Conservation (phyloP, 306 rosid genomes). For the Sindora glabra region DNA sequence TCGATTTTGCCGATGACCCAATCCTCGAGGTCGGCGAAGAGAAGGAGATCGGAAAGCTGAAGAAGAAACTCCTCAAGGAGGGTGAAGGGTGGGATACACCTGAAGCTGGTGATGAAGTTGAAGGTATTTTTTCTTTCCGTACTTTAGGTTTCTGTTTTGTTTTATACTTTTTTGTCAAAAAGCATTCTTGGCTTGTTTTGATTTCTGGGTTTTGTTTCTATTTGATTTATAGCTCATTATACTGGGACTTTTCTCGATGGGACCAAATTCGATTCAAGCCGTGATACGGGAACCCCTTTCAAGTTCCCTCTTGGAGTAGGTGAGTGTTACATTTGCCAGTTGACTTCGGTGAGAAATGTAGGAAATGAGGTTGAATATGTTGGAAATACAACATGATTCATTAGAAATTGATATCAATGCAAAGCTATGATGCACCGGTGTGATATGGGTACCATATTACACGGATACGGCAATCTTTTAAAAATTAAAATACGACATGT, state of each 20-base stretch:
- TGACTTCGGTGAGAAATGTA: no score
- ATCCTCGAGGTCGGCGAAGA: conserved; percentile 76
- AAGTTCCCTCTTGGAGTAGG: conserved; percentile 96
- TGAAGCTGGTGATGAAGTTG: conserved; percentile 84
- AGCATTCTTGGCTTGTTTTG: background rate
- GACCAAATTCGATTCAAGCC: conserved; percentile 89
- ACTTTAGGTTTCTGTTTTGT: background rate
- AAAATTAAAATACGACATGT: no score
- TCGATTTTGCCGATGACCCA: conserved; percentile 46
- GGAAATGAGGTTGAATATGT: no score
- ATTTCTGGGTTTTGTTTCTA: background rate
- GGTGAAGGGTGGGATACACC: conserved; percentile 79
- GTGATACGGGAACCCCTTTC: conserved; percentile 63
- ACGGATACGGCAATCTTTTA: no score
- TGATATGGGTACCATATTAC: no score
- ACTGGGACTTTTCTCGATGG: conserved; percentile 95
- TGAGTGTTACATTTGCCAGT: conserved; percentile 19
- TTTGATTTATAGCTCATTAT: conserved; percentile 53
- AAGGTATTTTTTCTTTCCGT: conserved; percentile 35
- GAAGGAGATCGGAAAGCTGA: conserved; percentile 78
- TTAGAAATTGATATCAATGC: no score
- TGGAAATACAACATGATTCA: no score
- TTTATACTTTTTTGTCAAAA: background rate
- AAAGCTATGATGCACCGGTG: no score
- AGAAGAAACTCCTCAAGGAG: conserved; percentile 81